Conservation (phyloP, 2,329 filamentous ascomycete species). For the Proliferodiscus dingleyae region DNA sequence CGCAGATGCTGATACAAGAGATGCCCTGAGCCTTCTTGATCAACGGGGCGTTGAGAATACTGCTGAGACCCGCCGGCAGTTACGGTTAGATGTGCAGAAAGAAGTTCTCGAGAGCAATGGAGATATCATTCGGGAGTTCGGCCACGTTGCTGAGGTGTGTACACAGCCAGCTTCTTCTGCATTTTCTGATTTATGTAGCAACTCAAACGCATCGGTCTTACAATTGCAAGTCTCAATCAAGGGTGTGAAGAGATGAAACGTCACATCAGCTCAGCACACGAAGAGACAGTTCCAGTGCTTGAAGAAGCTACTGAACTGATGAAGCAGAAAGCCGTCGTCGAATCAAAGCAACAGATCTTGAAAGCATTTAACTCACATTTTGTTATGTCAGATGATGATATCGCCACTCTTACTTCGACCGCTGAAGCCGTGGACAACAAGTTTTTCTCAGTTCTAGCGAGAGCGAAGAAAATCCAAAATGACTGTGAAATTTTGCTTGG, state of each 20-base stretch:
- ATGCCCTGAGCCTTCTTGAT: slow-evolving; percentile 76
- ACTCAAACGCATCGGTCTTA: slow-evolving; percentile 76
- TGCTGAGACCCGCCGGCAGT: slow-evolving; percentile 69
- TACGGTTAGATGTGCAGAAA: slow-evolving; percentile 80
- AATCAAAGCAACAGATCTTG: slow-evolving; percentile 75
- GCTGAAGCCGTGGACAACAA: slow-evolving; percentile 77
- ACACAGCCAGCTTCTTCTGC: background rate
- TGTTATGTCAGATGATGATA: slow-evolving; percentile 74
- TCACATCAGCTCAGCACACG: slow-evolving; percentile 70
- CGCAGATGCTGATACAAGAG: slow-evolving; percentile 84
- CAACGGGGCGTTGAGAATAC: slow-evolving; percentile 66
- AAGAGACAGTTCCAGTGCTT: slow-evolving; percentile 68
- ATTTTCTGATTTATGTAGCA: slow-evolving; percentile 52
- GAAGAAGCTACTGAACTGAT: slow-evolving; percentile 73
- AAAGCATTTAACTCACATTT: slow-evolving; percentile 78
- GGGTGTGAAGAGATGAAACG: slow-evolving; percentile 76
- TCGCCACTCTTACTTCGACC: slow-evolving; percentile 68
- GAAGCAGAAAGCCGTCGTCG: slow-evolving; percentile 65
- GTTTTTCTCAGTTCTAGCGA: slow-evolving; percentile 73
- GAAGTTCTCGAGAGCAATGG: slow-evolving; percentile 93
- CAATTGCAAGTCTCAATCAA: slow-evolving; percentile 72
- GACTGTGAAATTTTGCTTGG: slow-evolving; percentile 88
- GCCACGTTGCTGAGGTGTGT: slow-evolving; percentile 75
- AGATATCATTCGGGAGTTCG: slow-evolving; percentile 82
- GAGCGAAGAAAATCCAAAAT: slow-evolving; percentile 80